Evolutionary conservation across 768 basidiomycete genomes (phyloP).

Genomic region (Guyanaporus albipodus): DNA sequence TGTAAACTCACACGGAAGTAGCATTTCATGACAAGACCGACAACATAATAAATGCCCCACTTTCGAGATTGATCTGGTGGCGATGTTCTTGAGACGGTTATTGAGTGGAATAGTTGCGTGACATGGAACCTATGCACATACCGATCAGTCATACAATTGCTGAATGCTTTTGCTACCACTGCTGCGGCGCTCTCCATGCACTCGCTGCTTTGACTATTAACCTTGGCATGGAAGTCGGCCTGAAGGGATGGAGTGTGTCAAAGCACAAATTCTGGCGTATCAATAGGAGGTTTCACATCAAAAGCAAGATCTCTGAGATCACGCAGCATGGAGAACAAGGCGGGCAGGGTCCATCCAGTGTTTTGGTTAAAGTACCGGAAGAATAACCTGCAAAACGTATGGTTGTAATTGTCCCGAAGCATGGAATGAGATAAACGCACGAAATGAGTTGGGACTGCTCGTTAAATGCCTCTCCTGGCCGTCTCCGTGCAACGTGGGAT

Average conservation of each 20-base stretch:
- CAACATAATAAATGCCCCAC: conserved; percentile 92
- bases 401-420: background rate
- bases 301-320: conserved; percentile 84
- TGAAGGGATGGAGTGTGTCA: conserved; percentile 22
- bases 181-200: conserved; percentile 86
- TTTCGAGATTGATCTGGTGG: conserved; percentile 71
- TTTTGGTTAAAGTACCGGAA: conserved; percentile 76
- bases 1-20: conserved; percentile 78
- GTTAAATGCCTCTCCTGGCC: conserved; percentile 71
- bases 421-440: conserved; percentile 44
- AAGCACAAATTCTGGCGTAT: background rate
- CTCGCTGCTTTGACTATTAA: conserved; percentile 53
- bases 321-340: conserved; percentile 73
- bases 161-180: conserved; percentile 85
- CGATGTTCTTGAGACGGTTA: conserved; percentile 46
- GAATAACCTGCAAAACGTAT: conserved; percentile 50
- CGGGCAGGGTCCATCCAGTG: conserved; percentile 83
- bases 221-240: conserved; percentile 61
- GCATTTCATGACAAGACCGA: conserved; percentile 85
- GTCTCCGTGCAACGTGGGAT: conserved; percentile 62
- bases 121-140: conserved; percentile 23
- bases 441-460: conserved; percentile 72
- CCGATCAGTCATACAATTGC: conserved; percentile 84
- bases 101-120: background rate
- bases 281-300: conserved; percentile 50